phyloP scores from a whole-genome alignment of 2,329 filamentous ascomycete genomes.

The Esteya vermicola region DNA sequence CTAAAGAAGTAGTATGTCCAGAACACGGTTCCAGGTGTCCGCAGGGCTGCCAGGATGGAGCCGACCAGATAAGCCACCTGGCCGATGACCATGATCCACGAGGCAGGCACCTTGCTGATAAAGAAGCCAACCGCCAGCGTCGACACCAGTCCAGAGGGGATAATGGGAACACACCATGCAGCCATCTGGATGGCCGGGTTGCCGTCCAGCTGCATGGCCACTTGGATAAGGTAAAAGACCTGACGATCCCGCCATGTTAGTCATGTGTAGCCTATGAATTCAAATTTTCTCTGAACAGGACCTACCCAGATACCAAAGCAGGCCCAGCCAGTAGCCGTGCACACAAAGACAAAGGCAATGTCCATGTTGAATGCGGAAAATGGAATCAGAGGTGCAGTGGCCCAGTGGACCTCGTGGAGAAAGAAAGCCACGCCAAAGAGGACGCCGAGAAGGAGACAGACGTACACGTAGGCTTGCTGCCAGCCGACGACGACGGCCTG shows the following conservation, averaged over 20 bases:
- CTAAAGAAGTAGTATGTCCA: too few species aligned
- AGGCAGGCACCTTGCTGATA: too few species aligned
- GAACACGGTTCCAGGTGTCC: slow-evolving; percentile 46
- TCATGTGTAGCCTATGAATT: too few species aligned
- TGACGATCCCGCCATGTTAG: too few species aligned
- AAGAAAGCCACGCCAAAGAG: slow-evolving; percentile 10
- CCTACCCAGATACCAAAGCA: slow-evolving; percentile 11
- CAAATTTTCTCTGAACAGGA: slow-evolving; percentile 19
- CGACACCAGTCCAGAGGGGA: too few species aligned
- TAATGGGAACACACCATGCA: too few species aligned
- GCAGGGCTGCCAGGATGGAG: slow-evolving; percentile 23
- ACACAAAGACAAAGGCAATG: slow-evolving; percentile 7
- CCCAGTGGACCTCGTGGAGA: slow-evolving; percentile 5
- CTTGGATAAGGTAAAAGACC: too few species aligned
- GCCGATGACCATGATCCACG: too few species aligned
- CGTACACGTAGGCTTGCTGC: slow-evolving; percentile 8
- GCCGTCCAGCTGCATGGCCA: too few species aligned
- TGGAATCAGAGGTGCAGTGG: slow-evolving; percentile 10
- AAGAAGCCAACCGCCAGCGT: too few species aligned
- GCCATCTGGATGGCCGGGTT: too few species aligned
- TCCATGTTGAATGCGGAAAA: slow-evolving; percentile 8
- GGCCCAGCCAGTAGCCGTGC: slow-evolving; percentile 9
- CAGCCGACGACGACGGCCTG: slow-evolving; percentile 11
- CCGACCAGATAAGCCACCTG: too few species aligned
- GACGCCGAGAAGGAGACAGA: slow-evolving; percentile 9